Base-by-base conservation (phyloP, 129 eudicot genomes). In the Saussurea involucrata region DNA sequence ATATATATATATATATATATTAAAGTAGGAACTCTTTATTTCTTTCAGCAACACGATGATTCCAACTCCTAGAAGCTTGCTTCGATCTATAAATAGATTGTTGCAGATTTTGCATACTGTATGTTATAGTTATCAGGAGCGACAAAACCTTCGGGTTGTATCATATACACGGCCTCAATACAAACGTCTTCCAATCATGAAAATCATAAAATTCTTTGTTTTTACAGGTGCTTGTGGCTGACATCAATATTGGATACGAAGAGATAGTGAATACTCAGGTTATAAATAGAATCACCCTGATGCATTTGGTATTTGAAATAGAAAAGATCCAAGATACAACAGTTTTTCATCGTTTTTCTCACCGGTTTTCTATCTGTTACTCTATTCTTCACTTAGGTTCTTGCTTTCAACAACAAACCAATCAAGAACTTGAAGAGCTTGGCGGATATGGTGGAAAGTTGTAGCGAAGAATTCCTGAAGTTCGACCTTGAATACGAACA, bases 211-310 rank as follows among this genome's bases (percentile, higher is more conserved):
- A 15, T 76, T 24, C 5, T 60, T 73, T 36, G 24, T 32, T 71
- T 21, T 11, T 69, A 7, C 72, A 88, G 92, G 92, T 88, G 42
- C 87, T 88, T 80, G 92, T 85, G 72, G 89, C 87, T 15, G 88
- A 88, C 28, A 80, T 88, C 66, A 88, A 88, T 75, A 85, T 88
- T 58, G 89, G 92, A 6, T 88, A 85, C 67, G 92, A 88, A 74
- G 89, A 85, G 57, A 76, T 87, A 72, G 92, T 85, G 75, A 88
- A 88, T 76, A 88, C 89, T 74, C 92, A 88, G 89, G 92, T 85
- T 68, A 68, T 17, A 32, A 18, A 4, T 12, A 76, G 37, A 53
- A 60, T 29, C 66, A 25, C 17, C 10, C 5, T 57, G 13, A 31
- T 13, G 17, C 21, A 25, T 1, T 63, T 3, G 20, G 73, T 55